Evolutionary conservation across 345 rosid genomes (phyloP), one percentile per base, ranked within the genome.

Genomic region (Durio zibethinus): DNA sequence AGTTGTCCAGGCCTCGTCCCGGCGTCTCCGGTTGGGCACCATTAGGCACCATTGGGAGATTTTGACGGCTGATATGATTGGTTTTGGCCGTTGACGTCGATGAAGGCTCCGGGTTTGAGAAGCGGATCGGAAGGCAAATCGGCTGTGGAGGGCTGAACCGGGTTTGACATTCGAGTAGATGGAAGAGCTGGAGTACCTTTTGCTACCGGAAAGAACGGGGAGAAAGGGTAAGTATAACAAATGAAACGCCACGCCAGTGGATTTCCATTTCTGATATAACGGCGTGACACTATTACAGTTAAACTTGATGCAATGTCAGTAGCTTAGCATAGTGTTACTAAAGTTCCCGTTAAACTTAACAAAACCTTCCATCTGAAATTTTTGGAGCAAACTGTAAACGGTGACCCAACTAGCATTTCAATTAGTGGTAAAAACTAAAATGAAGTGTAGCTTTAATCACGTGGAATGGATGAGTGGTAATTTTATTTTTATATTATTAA

Each of bases 71-170:
- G 56, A 10, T 73, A 12, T 66, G 76, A 45, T n/a, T 16, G 60
- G 76, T 78, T 67, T 65, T 54, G 87, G 71, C 40, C 80, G 65
- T 45, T 33, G 31, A 86, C 59, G 54, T 85, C 79, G 59, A 87
- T 82, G 85, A 83, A 88, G 69, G 83, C 60, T 20, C 89, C 88
- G 23, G 86, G 53, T 67, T 75, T 60, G 33, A 88, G 87, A 21
- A 88, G 87, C 61, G 89, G 88, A 63, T 87, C 89, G 45, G 83
- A 60, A 8, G 85, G 82, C 2, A 66, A 68, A 72, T 80, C 78
- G 52, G 35, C 73, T 45, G 56, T 3, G 56, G 73, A 68, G 3
- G 38, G 40, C 27, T 27, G 38, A 69, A 69, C 57, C 25, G 73
- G 56, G 40, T 61, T 61, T 61, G 65, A 61, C 65, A 61, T 61